Conservation (phyloP, 163 green algal species). For the Scenedesmus sp. region DNA sequence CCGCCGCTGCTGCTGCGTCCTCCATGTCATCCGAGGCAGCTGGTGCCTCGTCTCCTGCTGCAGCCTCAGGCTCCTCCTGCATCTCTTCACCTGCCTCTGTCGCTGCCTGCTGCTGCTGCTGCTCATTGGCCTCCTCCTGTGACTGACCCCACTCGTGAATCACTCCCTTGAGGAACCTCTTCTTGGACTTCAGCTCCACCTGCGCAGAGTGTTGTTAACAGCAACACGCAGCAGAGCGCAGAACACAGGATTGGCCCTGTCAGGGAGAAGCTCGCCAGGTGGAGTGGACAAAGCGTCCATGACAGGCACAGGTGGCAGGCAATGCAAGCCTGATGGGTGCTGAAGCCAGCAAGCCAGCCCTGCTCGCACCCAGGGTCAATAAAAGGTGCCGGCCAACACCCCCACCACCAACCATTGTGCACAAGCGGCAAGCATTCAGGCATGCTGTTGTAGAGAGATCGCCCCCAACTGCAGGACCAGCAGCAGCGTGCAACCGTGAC, state of each 20-base stretch:
- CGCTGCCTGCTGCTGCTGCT: slow-evolving; percentile 15
- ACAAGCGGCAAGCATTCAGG: not conserved
- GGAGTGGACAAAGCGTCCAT: not conserved
- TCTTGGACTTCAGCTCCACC: slow-evolving; percentile 33
- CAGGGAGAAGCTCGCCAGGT: not conserved
- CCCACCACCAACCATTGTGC: too few species aligned
- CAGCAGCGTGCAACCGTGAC: too few species aligned
- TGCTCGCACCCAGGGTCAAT: too few species aligned
- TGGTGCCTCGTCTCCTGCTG: not conserved
- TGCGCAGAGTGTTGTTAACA: not conserved
- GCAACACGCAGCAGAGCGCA: not conserved
- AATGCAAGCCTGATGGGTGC: too few species aligned
- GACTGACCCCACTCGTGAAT: slow-evolving; percentile 4
- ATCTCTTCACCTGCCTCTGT: not conserved
- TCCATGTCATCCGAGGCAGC: not conserved
- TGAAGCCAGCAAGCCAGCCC: too few species aligned
- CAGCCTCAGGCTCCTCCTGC: not conserved
- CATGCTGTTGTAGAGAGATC: too few species aligned
- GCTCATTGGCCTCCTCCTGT: not conserved
- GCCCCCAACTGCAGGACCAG: too few species aligned
- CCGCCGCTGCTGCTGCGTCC: not conserved
- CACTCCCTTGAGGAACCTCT: slow-evolving; percentile 32
- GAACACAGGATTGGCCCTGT: not conserved
- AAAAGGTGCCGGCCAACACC: not conserved
- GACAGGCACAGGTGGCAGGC: not conserved